Evolutionary conservation across 805 yeast species (phyloP), one percentile per base, ranked within the genome.

Genomic region (Spathaspora gorwiae): DNA sequence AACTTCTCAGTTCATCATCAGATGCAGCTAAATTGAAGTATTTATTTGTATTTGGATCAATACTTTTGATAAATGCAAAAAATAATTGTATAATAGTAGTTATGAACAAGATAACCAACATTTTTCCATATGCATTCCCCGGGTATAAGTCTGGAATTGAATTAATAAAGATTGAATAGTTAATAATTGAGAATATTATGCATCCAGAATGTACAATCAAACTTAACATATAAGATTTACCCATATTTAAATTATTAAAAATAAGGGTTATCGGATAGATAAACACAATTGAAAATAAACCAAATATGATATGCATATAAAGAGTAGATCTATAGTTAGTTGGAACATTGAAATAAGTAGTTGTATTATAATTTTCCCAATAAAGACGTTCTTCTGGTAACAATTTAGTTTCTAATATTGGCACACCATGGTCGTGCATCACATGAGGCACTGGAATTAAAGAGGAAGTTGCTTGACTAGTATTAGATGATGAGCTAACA

Each of bases 351-450:
- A 87, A 81, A 61, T 75, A 90, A 3, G 88, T 82, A 1, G 92
- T 84, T 11, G 95, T 80, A 57, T 86, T 81, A 64, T 90, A 90
- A 26, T 64, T 60, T 40, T 80, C 81, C 97, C 97, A 90, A 63
- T 76, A 90, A 26, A 73, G 60, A 45, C 80, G 68, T 62, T 90
- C 96, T 38, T 81, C 85, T 0, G 90, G 84, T 13, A 81, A 73
- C 40, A 90, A 72, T 14, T 78, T 57, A 1, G 86, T 84, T 26
- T 80, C 68, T 39, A 90, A 70, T 37, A 90, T 87, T 1, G 95
- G 90, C 51, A 78, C 56, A 0, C 95, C 95, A 57, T 88, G 96
- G 40, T 64, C 59, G 56, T 80, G 71, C 55, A 48, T 42, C 8
- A 56, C 62, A 49, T 72, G 76, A 33, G 76, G 68, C 7, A 59